phyloP scores from a whole-genome alignment of 768 basidiomycete species.

The Fibroporia radiculosa region DNA sequence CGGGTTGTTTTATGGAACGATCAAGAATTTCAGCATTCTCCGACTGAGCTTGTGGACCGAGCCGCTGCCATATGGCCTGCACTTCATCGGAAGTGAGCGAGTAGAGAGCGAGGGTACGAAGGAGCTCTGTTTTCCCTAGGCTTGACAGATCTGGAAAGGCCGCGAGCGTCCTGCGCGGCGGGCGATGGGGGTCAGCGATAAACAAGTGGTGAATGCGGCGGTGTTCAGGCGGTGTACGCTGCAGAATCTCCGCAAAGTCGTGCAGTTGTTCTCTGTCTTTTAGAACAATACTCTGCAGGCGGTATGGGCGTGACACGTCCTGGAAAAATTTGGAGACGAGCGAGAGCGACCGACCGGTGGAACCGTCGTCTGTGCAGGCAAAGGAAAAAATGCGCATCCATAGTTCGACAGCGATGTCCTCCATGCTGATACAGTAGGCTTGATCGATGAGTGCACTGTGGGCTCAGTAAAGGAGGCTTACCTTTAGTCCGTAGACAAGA shows the following conservation, averaged over 20 bases:
- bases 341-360: constrained; percentile 20
- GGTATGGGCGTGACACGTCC: constrained; percentile 20
- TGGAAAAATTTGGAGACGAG: constrained; percentile 24
- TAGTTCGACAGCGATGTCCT: constrained; percentile 13
- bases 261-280: background rate
- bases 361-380: constrained; percentile 25
- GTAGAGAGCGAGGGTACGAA: no score
- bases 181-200: background rate
- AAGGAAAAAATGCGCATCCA: constrained; percentile 21
- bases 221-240: background rate
- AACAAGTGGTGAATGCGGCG: background rate
- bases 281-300: background rate
- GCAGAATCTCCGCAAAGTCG: background rate
- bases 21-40: no score
- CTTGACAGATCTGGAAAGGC: no score
- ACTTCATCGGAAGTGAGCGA: no score
- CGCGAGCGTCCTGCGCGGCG: no score
- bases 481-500: no score
- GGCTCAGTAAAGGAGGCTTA: no score
- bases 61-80: no score
- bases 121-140: no score
- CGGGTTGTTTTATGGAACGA: no score
- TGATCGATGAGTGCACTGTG: no score
- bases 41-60: no score
- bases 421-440: background rate